Evolutionary conservation across 805 yeast genomes (phyloP).

Genomic region (Lipomyces spencermartinsiae): DNA sequence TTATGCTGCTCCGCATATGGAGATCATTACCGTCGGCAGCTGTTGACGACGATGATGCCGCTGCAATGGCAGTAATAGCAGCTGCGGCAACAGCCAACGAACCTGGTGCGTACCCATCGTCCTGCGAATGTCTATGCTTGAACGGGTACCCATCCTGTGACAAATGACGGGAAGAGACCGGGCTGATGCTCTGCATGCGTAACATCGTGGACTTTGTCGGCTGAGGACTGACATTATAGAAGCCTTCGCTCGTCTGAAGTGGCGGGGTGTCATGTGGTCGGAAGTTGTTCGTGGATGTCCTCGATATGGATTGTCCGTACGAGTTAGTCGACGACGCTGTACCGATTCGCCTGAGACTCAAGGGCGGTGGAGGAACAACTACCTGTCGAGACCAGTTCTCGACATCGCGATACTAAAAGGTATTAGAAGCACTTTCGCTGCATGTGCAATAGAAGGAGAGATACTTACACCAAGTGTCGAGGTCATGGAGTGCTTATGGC

Average conservation of each 20-base stretch:
- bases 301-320: constrained; percentile 1
- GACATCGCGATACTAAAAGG: constrained; percentile 29
- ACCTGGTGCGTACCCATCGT: background rate
- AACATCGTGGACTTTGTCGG: constrained; percentile 6
- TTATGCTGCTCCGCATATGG: background rate
- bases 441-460: background rate
- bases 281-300: constrained; percentile 7
- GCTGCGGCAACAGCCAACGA: constrained; percentile 23
- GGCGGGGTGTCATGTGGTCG: background rate
- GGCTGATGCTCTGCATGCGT: background rate
- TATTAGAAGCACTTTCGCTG: background rate
- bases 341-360: constrained; percentile 11
- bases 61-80: constrained; percentile 22
- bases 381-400: constrained; percentile 36
- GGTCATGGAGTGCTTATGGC: constrained; percentile 2
- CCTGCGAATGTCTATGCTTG: background rate
- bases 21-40: background rate
- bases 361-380: constrained; percentile 21
- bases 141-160: constrained; percentile 6
- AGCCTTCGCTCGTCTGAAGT: constrained; percentile 1
- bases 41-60: background rate
- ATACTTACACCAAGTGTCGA: constrained; percentile 19
- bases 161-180: background rate
- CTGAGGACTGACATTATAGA: constrained; percentile 8
- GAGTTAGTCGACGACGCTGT: constrained; percentile 13